Evolutionary conservation across 495 filamentous ascomycete species (phyloP).

Genomic region (Aeminium ludgeri): DNA sequence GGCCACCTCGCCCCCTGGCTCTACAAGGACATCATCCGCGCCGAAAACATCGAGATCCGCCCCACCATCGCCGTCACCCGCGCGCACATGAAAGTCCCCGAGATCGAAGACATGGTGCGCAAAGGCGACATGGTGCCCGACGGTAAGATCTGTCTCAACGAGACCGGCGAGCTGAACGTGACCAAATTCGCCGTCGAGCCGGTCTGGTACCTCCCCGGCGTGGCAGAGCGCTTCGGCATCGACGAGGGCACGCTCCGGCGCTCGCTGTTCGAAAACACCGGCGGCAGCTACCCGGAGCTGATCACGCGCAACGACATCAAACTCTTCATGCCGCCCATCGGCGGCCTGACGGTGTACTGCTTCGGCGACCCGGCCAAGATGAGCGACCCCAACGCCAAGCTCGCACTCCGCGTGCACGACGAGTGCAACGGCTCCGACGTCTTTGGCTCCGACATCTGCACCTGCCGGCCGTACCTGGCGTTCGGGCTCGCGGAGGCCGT

Average conservation of each 20-base stretch:
- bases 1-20: conserved; percentile 80
- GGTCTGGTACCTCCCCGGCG: conserved; percentile 86
- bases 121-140: conserved; percentile 49
- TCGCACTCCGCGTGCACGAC: conserved; percentile 87
- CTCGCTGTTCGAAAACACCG: conserved; percentile 85
- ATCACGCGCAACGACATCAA: conserved; percentile 91
- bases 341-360: conserved; percentile 89
- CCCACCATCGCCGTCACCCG: conserved; percentile 91
- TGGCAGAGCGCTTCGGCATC: conserved; percentile 91
- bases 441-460: conserved; percentile 97
- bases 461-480: conserved; percentile 89
- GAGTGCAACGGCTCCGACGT: conserved; percentile 96
- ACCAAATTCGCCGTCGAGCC: conserved; percentile 96
- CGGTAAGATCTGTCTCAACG: conserved; percentile 78
- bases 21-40: conserved; percentile 49
- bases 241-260: conserved; percentile 78
- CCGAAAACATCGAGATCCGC: conserved; percentile 65
- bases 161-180: conserved; percentile 69
- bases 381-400: conserved; percentile 65
- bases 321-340: conserved; percentile 88
- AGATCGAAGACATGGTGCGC: conserved; percentile 75
- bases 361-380: conserved; percentile 91
- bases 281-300: conserved; percentile 77
- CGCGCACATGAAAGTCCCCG: conserved; percentile 92
- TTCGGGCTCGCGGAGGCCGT: conserved; percentile 95